Evolutionary conservation across 2,329 filamentous ascomycete genomes (phyloP).

Genomic region (Alternaria triticina): DNA sequence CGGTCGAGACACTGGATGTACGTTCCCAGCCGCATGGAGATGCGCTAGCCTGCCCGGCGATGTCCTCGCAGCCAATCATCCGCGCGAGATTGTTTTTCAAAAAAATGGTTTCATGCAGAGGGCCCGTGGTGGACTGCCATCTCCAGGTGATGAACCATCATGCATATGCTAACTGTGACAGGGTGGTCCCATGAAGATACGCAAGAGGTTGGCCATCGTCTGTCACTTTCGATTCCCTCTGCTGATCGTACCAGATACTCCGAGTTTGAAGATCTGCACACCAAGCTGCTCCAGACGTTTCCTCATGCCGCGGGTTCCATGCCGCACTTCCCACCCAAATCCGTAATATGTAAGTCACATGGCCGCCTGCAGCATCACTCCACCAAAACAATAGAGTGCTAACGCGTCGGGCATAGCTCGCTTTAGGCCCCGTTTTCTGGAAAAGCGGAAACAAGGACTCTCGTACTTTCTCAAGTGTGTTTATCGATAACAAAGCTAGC

Average conservation of each 20-base stretch:
- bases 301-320: constrained; percentile 85
- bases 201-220: constrained; percentile 58
- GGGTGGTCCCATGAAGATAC: constrained; percentile 64
- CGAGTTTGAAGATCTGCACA: constrained; percentile 85
- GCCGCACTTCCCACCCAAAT: constrained; percentile 90
- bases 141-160: background rate
- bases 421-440: constrained; percentile 84
- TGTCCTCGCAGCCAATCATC: constrained; percentile 24
- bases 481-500: constrained; percentile 27
- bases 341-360: constrained; percentile 73
- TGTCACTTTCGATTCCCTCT: background rate
- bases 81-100: background rate
- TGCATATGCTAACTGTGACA: constrained; percentile 33
- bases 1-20: constrained; percentile 83
- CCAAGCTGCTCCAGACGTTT: constrained; percentile 77
- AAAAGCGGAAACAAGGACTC: constrained; percentile 79
- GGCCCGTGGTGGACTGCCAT: constrained; percentile 7
- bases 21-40: constrained; percentile 46
- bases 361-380: constrained; percentile 25
- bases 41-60: constrained; percentile 18
- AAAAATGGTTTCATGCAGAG: constrained; percentile 16
- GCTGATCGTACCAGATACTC: constrained; percentile 70
- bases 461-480: constrained; percentile 93
- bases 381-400: constrained; percentile 22
- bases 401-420: constrained; percentile 52